Conservation (phyloP, 2,329 filamentous ascomycete genomes). For the Scedosporium apiospermum region DNA sequence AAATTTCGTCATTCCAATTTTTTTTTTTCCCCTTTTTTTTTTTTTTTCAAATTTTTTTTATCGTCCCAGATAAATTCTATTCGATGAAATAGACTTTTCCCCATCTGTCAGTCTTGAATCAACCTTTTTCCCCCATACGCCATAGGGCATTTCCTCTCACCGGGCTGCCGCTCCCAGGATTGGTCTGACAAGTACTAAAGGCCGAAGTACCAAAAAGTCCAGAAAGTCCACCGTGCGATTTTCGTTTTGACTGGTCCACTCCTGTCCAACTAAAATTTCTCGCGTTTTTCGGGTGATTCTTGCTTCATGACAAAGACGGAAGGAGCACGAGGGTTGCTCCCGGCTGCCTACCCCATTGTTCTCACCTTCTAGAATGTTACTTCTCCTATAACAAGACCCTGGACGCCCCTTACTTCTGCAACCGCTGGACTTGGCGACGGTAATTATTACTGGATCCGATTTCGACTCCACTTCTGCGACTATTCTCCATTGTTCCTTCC, state of each 20-base stretch:
- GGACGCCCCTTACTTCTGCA: constrained; percentile 7
- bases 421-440: constrained; percentile 2
- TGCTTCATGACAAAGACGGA: neutral
- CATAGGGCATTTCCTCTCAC: neutral
- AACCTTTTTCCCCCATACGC: no score
- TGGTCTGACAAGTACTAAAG: neutral
- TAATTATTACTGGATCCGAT: constrained; percentile 1
- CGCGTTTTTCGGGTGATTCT: neutral
- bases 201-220: neutral
- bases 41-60: neutral
- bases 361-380: constrained; percentile 8
- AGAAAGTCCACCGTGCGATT: neutral
- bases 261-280: neutral
- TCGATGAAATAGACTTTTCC: no score
- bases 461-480: neutral
- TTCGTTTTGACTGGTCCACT: neutral
- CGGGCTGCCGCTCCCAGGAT: neutral
- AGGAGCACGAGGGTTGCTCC: neutral
- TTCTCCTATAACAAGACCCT: constrained; percentile 5
- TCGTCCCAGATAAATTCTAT: neutral
- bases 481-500: constrained; percentile 1
- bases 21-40: neutral
- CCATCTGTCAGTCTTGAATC: no score
- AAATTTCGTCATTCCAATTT: neutral
- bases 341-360: constrained; percentile 4